Evolutionary conservation across 768 basidiomycete genomes (phyloP).

Genomic region (Termitomyces sp.): DNA sequence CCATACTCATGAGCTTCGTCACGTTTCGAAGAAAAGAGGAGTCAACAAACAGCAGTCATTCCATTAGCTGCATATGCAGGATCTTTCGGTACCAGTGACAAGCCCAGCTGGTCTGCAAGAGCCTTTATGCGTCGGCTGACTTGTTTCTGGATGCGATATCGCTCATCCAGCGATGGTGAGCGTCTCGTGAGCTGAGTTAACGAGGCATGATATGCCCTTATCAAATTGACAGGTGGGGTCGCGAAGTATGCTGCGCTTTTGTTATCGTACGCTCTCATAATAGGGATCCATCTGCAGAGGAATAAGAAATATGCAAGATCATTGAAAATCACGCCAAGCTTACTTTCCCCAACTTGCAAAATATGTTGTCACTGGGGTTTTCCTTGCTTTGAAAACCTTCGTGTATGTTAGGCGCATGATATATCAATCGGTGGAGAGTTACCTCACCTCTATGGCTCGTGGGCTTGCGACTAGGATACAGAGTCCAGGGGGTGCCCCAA

Average conservation of each 20-base stretch:
- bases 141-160: conserved; percentile 68
- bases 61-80: conserved; percentile 71
- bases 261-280: conserved; percentile 83
- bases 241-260: conserved; percentile 83
- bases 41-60: conserved; percentile 69
- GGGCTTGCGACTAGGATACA: conserved; percentile 76
- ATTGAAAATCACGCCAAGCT: conserved; percentile 2
- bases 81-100: conserved; percentile 61
- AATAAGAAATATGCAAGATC: conserved; percentile 1
- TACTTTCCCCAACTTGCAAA: conserved; percentile 86
- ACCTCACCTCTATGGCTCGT: conserved; percentile 58
- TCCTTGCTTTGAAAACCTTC: conserved; percentile 56
- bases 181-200: conserved; percentile 62
- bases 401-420: background rate
- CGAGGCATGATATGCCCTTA: conserved; percentile 81
- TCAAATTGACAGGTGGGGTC: conserved; percentile 84
- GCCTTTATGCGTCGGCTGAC: conserved; percentile 64
- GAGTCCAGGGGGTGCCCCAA: conserved; percentile 84
- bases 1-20: background rate
- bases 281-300: conserved; percentile 66
- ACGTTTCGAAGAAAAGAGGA: background rate
- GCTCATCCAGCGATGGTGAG: conserved; percentile 60
- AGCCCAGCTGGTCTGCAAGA: conserved; percentile 59
- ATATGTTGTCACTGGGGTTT: conserved; percentile 62
- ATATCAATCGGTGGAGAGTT: background rate